Evolutionary conservation across 495 filamentous ascomycete species (phyloP).

Genomic region (Physcia stellaris): DNA sequence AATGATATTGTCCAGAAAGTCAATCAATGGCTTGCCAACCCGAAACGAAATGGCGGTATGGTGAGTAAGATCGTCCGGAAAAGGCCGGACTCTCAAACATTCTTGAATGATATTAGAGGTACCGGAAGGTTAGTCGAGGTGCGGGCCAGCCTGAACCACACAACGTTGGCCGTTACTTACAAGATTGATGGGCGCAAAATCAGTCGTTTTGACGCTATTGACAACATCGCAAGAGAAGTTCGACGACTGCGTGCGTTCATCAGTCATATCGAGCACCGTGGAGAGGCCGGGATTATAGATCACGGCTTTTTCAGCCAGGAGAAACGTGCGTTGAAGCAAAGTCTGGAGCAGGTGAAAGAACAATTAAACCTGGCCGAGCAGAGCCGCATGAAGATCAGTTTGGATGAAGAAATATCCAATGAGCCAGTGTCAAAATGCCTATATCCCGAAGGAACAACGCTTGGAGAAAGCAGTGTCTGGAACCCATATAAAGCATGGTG

Average conservation of each 20-base stretch:
- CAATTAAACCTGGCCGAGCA: constrained; percentile 12
- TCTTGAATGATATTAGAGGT: too few species aligned
- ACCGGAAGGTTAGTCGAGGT: too few species aligned
- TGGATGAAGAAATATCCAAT: constrained; percentile 12
- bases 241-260: constrained; percentile 11
- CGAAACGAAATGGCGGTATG: background rate
- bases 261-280: constrained; percentile 9
- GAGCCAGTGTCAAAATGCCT: constrained; percentile 19
- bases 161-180: constrained; percentile 22
- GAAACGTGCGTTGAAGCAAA: constrained; percentile 5
- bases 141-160: too few species aligned
- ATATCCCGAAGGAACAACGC: constrained; percentile 8
- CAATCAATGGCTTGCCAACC: constrained; percentile 11
- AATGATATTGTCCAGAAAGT: constrained; percentile 15
- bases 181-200: constrained; percentile 24
- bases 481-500: constrained; percentile 14
- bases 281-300: constrained; percentile 6
- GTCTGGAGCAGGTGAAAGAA: constrained; percentile 10
- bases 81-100: constrained; percentile 1
- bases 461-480: constrained; percentile 10
- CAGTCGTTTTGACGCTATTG: constrained; percentile 14
- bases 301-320: constrained; percentile 1
- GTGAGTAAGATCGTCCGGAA: background rate
- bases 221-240: constrained; percentile 16
- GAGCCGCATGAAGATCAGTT: constrained; percentile 9